These are phyloP conservation scores for Gossypium aridum DNA, from an alignment of 441 rosid species.

Conservation along the genomic window DNA sequence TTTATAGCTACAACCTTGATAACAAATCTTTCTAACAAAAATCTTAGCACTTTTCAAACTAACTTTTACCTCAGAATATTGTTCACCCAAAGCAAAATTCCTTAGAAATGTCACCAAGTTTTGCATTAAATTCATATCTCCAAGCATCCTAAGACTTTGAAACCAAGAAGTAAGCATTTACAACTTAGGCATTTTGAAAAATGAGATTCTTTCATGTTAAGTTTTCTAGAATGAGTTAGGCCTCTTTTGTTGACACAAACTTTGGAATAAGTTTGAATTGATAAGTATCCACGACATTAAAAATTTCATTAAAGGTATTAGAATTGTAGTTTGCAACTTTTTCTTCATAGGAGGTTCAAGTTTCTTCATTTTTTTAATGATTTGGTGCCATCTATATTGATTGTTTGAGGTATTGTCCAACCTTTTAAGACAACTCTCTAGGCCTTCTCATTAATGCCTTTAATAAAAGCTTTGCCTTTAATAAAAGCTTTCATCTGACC, in stretches of 20 bases:
- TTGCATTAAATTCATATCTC: not conserved
- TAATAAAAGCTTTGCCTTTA: not conserved
- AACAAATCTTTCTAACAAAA: not conserved
- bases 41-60: not conserved
- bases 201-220: not conserved
- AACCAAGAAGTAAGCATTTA: not conserved
- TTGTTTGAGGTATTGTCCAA: not conserved
- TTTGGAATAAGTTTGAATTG: not conserved
- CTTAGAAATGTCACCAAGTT: not conserved
- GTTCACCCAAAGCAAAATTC: not conserved
- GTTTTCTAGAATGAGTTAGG: not conserved
- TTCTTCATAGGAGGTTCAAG: not conserved
- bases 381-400: not conserved
- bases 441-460: not conserved
- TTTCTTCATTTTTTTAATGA: not conserved
- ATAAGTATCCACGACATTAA: not conserved
- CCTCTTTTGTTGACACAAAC: not conserved
- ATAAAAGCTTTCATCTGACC: not conserved
- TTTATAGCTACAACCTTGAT: not conserved
- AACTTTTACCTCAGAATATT: not conserved
- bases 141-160: not conserved
- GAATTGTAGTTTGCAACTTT: not conserved
- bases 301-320: not conserved
- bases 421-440: not conserved
- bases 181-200: not conserved